These are phyloP conservation scores for Gossypium herbaceum DNA, from an alignment of 345 rosid genomes.

Conservation along the genomic window DNA sequence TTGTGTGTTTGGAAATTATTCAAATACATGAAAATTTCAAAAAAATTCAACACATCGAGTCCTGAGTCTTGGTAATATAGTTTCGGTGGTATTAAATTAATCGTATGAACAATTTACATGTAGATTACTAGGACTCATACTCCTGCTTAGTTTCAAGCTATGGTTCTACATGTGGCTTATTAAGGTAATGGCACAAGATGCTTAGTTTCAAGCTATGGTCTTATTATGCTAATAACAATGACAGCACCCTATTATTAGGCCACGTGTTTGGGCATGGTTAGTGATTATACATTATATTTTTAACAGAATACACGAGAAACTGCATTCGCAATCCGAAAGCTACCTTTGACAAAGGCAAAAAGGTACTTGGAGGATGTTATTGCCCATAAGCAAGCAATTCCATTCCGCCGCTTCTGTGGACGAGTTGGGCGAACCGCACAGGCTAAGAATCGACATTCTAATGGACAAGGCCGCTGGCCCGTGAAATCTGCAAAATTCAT, in stretches of 20 bases:
- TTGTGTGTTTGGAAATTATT: background rate
- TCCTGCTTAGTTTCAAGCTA: background rate
- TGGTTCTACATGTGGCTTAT: background rate
- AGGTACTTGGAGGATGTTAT: slow-evolving; percentile 74
- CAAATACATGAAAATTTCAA: background rate
- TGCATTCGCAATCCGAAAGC: slow-evolving; percentile 53
- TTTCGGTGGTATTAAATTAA: background rate
- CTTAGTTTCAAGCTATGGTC: background rate
- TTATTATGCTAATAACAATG: background rate
- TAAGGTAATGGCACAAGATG: background rate
- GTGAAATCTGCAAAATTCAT: no score
- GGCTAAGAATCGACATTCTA: slow-evolving; percentile 74
- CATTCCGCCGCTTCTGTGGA: slow-evolving; percentile 69
- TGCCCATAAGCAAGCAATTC: slow-evolving; percentile 78
- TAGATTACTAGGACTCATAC: background rate
- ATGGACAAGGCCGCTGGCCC: slow-evolving; percentile 56
- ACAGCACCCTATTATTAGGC: background rate
- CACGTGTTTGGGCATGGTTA: background rate
- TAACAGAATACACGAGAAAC: slow-evolving; percentile 71
- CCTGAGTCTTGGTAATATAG: no score
- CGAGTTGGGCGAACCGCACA: slow-evolving; percentile 79
- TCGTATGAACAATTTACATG: background rate
- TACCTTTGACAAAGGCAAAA: slow-evolving; percentile 64
- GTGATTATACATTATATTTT: background rate
- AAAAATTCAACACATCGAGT: background rate